Evolutionary conservation across 106 monocot species (phyloP).

Genomic region (Chionographis japonica): DNA sequence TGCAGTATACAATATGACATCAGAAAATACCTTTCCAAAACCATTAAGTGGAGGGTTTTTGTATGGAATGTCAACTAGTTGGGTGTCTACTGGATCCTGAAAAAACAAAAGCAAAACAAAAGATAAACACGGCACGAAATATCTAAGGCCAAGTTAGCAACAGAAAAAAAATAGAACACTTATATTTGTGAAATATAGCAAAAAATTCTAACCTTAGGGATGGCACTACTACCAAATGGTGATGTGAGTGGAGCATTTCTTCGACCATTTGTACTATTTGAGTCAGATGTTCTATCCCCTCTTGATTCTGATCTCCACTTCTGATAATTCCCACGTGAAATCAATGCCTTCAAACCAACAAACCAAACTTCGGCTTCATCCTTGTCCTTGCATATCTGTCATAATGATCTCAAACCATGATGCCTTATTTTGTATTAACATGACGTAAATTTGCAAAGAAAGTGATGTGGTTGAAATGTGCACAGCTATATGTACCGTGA

Average conservation of each 20-base stretch:
- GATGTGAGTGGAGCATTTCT: constrained; percentile 20
- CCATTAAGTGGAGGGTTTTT: constrained; percentile 38
- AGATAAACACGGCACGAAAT: neutral
- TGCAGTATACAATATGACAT: constrained; percentile 37
- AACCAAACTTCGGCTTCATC: constrained; percentile 84
- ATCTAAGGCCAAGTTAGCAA: neutral
- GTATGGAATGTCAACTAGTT: constrained; percentile 14
- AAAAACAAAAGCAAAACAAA: constrained; percentile 7
- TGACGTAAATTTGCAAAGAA: neutral
- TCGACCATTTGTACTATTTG: constrained; percentile 25
- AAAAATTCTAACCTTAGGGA: constrained; percentile 30
- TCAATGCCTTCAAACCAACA: constrained; percentile 66
- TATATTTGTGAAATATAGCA: neutral
- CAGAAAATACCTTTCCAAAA: constrained; percentile 53
- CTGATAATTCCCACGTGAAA: constrained; percentile 24
- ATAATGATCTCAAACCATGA: constrained; percentile 1
- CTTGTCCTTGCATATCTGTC: constrained; percentile 84
- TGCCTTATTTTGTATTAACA: neutral
- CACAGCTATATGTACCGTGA: neutral
- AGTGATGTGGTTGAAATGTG: too few relatives aligned
- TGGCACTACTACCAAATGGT: constrained; percentile 27
- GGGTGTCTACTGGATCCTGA: constrained; percentile 38
- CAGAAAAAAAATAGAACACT: neutral
- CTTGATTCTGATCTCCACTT: constrained; percentile 46
- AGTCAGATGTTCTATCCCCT: constrained; percentile 41